Evolutionary conservation across 805 yeast species (phyloP).

Genomic region (Cyberlindnera americana): DNA sequence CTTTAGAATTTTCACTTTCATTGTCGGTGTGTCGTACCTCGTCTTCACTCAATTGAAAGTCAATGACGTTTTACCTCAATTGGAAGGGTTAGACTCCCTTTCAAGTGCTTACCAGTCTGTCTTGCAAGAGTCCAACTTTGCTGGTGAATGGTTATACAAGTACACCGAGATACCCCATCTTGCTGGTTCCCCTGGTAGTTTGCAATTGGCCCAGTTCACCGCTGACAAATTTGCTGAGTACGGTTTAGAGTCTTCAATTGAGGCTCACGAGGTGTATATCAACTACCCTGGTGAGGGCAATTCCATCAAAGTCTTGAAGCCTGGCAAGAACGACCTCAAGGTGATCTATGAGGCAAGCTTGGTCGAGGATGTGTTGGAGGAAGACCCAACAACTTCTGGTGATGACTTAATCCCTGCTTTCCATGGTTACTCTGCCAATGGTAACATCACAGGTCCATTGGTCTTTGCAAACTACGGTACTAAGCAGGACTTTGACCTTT

Average conservation of each 20-base stretch:
- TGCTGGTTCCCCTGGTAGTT: slow-evolving; percentile 47
- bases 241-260: slow-evolving; percentile 53
- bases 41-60: too few relatives aligned
- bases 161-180: slow-evolving; percentile 55
- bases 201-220: slow-evolving; percentile 55
- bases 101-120: slow-evolving; percentile 24
- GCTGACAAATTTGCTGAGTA: slow-evolving; percentile 51
- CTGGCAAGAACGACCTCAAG: slow-evolving; percentile 8
- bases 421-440: slow-evolving; percentile 73
- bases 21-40: too few relatives aligned
- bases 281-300: slow-evolving; percentile 56
- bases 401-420: slow-evolving; percentile 62
- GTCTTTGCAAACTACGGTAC: slow-evolving; percentile 72
- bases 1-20: too few relatives aligned
- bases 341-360: slow-evolving; percentile 50
- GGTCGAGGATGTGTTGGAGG: slow-evolving; percentile 48
- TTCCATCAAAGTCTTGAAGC: slow-evolving; percentile 41
- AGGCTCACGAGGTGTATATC: slow-evolving; percentile 56
- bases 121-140: slow-evolving; percentile 31
- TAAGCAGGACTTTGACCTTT: slow-evolving; percentile 49
- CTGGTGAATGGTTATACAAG: slow-evolving; percentile 50
- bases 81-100: slow-evolving; percentile 6
- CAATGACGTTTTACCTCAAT: too few relatives aligned
- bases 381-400: slow-evolving; percentile 42
- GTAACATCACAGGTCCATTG: slow-evolving; percentile 64